phyloP scores from a whole-genome alignment of 495 filamentous ascomycete species.

The Talaromyces ruber region DNA sequence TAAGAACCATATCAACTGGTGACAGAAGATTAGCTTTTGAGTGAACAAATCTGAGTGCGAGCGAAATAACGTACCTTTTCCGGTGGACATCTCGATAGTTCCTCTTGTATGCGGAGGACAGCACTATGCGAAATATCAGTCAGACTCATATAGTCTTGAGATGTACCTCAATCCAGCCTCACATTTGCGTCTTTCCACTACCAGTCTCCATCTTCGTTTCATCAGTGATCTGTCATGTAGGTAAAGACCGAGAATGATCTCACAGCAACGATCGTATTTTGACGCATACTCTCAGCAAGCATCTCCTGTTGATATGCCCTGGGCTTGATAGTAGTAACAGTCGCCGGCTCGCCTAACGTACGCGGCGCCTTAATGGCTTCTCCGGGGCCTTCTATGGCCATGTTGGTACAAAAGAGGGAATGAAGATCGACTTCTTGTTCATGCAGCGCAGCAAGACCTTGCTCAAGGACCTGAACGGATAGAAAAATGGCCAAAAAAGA shows the following conservation, averaged over 20 bases:
- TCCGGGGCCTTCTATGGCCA: background rate
- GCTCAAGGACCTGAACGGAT: background rate
- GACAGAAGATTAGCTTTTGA: constrained; percentile 4
- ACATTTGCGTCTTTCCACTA: constrained; percentile 89
- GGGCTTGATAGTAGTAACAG: background rate
- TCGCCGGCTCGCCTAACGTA: background rate
- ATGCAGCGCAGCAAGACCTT: background rate
- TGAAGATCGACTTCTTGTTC: background rate
- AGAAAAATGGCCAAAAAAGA: background rate
- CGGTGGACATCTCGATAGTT: constrained; percentile 54
- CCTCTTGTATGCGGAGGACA: constrained; percentile 62
- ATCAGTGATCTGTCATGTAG: background rate
- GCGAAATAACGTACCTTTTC: constrained; percentile 44
- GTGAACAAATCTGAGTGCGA: background rate
- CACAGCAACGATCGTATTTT: constrained; percentile 81
- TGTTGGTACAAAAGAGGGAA: background rate
- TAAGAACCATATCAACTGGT: constrained; percentile 77
- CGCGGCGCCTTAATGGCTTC: background rate
- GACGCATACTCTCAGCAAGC: constrained; percentile 68
- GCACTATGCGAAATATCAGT: constrained; percentile 43
- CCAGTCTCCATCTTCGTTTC: constrained; percentile 78
- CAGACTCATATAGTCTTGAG: background rate
- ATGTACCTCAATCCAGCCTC: constrained; percentile 20
- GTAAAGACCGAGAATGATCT: constrained; percentile 12
- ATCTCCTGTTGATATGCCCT: constrained; percentile 84